These are phyloP conservation scores for Mrakia frigida DNA, from an alignment of 768 basidiomycete genomes.

Conservation along the genomic window DNA sequence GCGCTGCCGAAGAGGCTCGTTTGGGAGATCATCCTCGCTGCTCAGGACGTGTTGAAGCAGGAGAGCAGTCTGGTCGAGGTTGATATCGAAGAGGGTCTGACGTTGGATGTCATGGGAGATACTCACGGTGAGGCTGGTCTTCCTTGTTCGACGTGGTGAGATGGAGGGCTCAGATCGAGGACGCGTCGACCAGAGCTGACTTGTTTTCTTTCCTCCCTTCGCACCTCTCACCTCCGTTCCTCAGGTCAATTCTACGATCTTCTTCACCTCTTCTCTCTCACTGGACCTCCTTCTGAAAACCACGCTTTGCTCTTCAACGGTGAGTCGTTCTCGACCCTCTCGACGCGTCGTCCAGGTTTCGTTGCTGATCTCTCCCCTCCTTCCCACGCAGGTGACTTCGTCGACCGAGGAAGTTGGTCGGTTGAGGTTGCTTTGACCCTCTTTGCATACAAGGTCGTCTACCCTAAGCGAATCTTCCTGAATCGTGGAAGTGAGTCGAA, in stretches of 20 bases:
- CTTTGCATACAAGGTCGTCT: conserved; percentile 96
- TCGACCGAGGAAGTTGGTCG: conserved; percentile 70
- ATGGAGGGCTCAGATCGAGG: background rate
- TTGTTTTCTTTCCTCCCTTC: background rate
- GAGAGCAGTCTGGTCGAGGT: conserved; percentile 79
- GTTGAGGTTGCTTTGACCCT: conserved; percentile 69
- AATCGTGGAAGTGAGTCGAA: conserved; percentile 84
- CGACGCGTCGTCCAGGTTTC: too few species aligned
- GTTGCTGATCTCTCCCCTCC: conserved; percentile 49
- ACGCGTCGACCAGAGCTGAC: conserved; percentile 2
- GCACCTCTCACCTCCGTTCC: background rate
- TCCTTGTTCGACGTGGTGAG: background rate
- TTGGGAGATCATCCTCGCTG: conserved; percentile 93
- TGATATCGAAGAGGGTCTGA: conserved; percentile 66
- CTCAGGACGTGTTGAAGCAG: conserved; percentile 64
- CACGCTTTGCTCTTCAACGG: conserved; percentile 54
- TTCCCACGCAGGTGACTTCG: conserved; percentile 86
- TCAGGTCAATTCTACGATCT: conserved; percentile 93
- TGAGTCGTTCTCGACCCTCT: background rate
- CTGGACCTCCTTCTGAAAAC: conserved; percentile 74
- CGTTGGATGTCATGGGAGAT: conserved; percentile 91
- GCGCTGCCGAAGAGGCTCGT: conserved; percentile 80
- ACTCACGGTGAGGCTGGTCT: conserved; percentile 63
- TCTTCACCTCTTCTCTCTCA: conserved; percentile 75
- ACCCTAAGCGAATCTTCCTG: conserved; percentile 81